Percentiles rank a stretch among this genome's conserved stretches.
These are phyloP conservation scores for Monosporascus sp. DNA, from an alignment of 2,329 filamentous ascomycete species.

Conservation along the genomic window DNA sequence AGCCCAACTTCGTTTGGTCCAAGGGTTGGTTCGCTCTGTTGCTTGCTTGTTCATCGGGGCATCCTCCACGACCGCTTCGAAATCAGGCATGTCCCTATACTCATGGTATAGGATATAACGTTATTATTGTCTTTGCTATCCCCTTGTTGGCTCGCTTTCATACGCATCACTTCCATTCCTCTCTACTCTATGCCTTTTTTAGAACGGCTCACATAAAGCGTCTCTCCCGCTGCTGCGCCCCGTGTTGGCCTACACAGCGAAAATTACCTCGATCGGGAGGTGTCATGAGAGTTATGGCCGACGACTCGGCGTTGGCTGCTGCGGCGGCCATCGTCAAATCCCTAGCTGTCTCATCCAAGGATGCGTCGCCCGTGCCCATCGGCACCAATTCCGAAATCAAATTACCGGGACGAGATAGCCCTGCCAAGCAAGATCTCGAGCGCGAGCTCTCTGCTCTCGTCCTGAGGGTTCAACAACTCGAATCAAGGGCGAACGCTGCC, in stretches of 20 bases:
- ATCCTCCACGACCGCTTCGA: background rate
- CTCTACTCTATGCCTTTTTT: background rate
- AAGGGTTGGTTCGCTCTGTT: background rate
- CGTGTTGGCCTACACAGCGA: background rate
- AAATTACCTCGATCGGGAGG: background rate
- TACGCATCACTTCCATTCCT: background rate
- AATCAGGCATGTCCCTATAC: background rate
- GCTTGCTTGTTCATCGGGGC: background rate
- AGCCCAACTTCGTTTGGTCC: no score
- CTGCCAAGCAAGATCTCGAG: slow-evolving; percentile 75
- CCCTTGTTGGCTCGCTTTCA: background rate
- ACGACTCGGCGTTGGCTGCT: slow-evolving; percentile 50
- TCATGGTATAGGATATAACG: background rate
- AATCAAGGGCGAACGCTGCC: slow-evolving; percentile 65
- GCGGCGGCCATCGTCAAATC: slow-evolving; percentile 49
- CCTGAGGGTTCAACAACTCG: slow-evolving; percentile 73
- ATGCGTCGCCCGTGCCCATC: slow-evolving; percentile 33
- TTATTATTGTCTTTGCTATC: background rate
- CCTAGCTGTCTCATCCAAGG: slow-evolving; percentile 41
- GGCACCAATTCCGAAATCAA: slow-evolving; percentile 49
- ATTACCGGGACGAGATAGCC: slow-evolving; percentile 70
- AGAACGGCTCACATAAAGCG: background rate
- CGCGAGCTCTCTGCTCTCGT: slow-evolving; percentile 75
- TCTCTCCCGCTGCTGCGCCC: background rate
- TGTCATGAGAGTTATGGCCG: slow-evolving; percentile 38